Base-by-base conservation (phyloP, 1,284 basidiomycete genomes). In the Phellopilus nigrolimitatus region DNA sequence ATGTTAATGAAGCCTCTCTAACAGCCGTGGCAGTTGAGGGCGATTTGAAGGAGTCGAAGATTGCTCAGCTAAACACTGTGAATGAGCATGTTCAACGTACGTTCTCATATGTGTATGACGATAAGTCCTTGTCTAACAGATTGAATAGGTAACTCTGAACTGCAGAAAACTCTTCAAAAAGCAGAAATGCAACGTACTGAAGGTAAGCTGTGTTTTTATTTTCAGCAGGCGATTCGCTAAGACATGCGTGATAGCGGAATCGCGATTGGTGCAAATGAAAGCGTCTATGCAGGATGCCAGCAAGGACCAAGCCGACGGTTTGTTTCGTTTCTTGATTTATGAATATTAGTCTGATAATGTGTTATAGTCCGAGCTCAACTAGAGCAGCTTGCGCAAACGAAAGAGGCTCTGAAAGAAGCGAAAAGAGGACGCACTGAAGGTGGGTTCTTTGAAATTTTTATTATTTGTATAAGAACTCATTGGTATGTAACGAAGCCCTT, bases 371-470 rank as follows among this genome's bases (percentile, higher is more conserved):
- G 43, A 24, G 21, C 40, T 10, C 25, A 47, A 15, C 36, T 52
- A 7, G 30, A 41, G 7, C 47, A 44, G 15, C 13, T 47, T 19
- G 15, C 10, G 3, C 31, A 47, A 36, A 36, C 30, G 25, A 42
- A 49, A 36, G 38, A 34, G 21, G 28, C 47, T 8, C 38, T 54
- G 41, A 49, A 45, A 34, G 34, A 44, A 21, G 40, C 42, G 9
- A 43, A 31, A 15, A 49, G 39, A 22, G 34, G 24, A 13, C 47
- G 28, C 19, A 37, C 25, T 9, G 47, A 49, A 44, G 41, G 52
- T 54, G 21, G 17, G 21, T 12, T 2, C 13, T 9, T 8, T 43
- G 21, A 30, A 6, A 12, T 22, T 43, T 43, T 12, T 25, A 10
- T 12, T n/a, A 3, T 19, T 34, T 33, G 25, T 22, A n/a, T 4